Base-by-base conservation (phyloP, 768 basidiomycete genomes). In the Kwoniella pini region DNA sequence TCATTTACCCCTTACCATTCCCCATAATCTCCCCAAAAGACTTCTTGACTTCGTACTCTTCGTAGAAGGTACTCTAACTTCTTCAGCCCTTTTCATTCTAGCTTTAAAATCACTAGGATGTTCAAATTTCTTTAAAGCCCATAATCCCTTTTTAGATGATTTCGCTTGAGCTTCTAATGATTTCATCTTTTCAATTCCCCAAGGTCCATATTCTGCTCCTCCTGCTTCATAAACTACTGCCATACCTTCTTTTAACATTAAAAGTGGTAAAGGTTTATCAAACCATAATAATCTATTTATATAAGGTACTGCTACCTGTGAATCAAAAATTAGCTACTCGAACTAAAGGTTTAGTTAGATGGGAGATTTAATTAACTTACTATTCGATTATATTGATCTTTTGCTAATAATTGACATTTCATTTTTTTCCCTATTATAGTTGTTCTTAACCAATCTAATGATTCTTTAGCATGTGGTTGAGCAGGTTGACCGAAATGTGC, bases 321-420 rank as follows among this genome's bases (percentile, higher is more conserved):
- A 42, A 42, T 42, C 5, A 13, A 6, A 19, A 42, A 13, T 13
- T 42, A 42, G 7, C 40, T 7, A 36, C 15, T 36, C n/a, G n/a
- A n/a, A n/a, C n/a, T n/a, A n/a, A n/a, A n/a, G n/a, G n/a, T n/a
- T n/a, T n/a, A n/a, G n/a, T n/a, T n/a, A n/a, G 33, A 15, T 36
- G 13, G 31, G 30, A 44, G 33, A 67, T 15, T n/a, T n/a, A n/a
- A n/a, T n/a, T 12, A 44, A 82, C 87, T 57, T 65, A 93, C 94
- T 19, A 90, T 82, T 17, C 94, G 87, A 3, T 81, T 80, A 75
- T 95, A 96, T 66, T 92, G 93, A 72, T 97, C 94, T 44, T 85
- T 85, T 6, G 84, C 81, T 40, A 89, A 62, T 7, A 93, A 73
- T 65, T 91, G 88, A 65, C 89, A 88, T 51, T 84, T 85, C 1